phyloP scores from a whole-genome alignment of 495 filamentous ascomycete genomes.

The Penicillium bialowiezense region DNA sequence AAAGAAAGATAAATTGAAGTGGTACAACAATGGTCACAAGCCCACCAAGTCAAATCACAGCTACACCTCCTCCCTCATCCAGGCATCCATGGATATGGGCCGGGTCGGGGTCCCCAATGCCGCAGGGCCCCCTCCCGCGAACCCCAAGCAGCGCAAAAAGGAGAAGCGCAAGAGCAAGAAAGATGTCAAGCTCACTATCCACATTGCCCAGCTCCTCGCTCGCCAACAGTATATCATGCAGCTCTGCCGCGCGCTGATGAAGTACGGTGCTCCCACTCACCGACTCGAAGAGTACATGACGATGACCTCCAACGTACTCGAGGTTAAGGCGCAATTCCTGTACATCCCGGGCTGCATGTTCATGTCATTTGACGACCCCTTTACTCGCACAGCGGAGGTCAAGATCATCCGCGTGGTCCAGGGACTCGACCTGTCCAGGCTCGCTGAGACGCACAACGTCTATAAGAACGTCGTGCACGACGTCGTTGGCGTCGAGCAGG shows the following conservation, averaged over 20 bases:
- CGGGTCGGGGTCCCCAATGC: conserved; percentile 25
- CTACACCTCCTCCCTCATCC: conserved; percentile 31
- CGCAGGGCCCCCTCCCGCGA: conserved; percentile 22
- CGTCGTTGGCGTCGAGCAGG: conserved; percentile 72
- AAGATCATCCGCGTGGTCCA: conserved; percentile 73
- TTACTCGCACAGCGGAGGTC: conserved; percentile 85
- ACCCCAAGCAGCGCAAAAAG: conserved; percentile 22
- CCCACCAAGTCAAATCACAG: conserved; percentile 11
- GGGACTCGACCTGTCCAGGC: conserved; percentile 76
- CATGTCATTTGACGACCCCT: conserved; percentile 83
- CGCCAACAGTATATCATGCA: conserved; percentile 82
- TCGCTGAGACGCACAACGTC: conserved; percentile 78
- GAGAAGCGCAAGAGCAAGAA: conserved; percentile 38
- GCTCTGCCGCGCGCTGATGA: conserved; percentile 84
- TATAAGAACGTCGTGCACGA: conserved; percentile 95
- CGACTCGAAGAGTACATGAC: conserved; percentile 79
- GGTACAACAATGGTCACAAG: conserved; percentile 25
- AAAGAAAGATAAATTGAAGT: conserved; percentile 35
- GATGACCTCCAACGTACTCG: conserved; percentile 80
- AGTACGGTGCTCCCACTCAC: conserved; percentile 72
- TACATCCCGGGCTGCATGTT: conserved; percentile 94
- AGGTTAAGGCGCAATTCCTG: conserved; percentile 83
- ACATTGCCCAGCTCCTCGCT: conserved; percentile 74
- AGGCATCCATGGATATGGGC: conserved; percentile 28
- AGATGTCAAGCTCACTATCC: conserved; percentile 73